Evolutionary conservation across 2,329 filamentous ascomycete genomes (phyloP).

Genomic region (Apiospora pterosperma): DNA sequence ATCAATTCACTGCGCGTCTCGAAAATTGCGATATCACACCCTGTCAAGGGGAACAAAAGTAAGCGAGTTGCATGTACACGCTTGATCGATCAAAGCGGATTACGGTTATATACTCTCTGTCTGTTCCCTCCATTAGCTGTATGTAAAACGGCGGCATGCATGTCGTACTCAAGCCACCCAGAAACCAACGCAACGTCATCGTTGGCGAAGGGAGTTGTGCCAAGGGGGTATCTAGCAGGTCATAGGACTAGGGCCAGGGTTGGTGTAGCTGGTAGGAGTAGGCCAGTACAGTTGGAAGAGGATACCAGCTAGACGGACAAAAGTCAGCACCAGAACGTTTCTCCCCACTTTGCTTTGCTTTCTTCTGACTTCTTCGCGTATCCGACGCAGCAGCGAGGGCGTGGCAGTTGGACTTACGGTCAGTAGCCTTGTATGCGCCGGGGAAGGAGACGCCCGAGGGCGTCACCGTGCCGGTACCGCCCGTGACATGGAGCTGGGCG

Average conservation of each 20-base stretch:
- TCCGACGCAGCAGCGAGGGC: not conserved
- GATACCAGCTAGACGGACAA: constrained; percentile 13
- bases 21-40: not conserved
- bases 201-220: no score
- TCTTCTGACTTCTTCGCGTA: no score
- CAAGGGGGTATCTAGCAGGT: not conserved
- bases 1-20: not conserved
- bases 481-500: constrained; percentile 29
- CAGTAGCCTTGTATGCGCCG: constrained; percentile 31
- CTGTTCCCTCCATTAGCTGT: not conserved
- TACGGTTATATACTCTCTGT: not conserved
- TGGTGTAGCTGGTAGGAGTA: constrained; percentile 22
- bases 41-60: not conserved
- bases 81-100: not conserved
- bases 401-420: not conserved
- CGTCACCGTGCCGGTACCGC: constrained; percentile 24
- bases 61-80: not conserved
- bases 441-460: constrained; percentile 31
- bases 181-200: not conserved
- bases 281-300: constrained; percentile 30
- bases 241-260: constrained; percentile 14
- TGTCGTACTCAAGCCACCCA: not conserved
- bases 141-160: not conserved
- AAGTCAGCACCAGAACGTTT: not conserved
- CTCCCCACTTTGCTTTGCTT: no score